A percentile compares a stretch with the other conserved stretches of the same genome.
Conservation (phyloP, 2,329 filamentous ascomycete species). For the Colletotrichum navitas region DNA sequence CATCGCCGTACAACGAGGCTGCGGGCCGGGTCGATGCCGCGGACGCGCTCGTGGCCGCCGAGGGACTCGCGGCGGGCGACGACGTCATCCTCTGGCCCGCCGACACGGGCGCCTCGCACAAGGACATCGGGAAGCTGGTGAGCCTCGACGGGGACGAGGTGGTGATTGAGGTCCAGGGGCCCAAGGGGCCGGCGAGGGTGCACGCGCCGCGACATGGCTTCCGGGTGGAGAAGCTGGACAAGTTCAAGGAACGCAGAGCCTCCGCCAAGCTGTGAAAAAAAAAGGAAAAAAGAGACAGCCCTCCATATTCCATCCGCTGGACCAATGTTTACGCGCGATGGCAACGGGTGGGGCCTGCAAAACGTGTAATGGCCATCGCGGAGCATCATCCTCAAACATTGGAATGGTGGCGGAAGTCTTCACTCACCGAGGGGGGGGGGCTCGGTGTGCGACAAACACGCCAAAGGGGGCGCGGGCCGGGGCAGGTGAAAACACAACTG, state of each 20-base stretch:
- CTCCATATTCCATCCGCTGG: background rate
- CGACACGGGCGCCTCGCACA: constrained; percentile 71
- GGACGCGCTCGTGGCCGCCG: constrained; percentile 61
- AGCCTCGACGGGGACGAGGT: constrained; percentile 66
- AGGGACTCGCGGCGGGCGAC: constrained; percentile 65
- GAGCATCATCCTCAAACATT: background rate
- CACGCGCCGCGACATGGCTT: constrained; percentile 74
- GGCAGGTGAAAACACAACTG: constrained; percentile 3
- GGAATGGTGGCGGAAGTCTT: constrained; percentile 1
- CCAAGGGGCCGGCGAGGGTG: constrained; percentile 61
- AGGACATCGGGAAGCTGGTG: constrained; percentile 69
- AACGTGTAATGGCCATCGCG: background rate
- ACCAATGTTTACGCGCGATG: background rate
- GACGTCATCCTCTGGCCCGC: constrained; percentile 71
- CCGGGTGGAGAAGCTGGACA: constrained; percentile 54
- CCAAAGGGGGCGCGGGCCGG: background rate
- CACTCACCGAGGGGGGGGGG: background rate
- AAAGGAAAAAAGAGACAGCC: background rate
- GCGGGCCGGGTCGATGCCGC: constrained; percentile 58
- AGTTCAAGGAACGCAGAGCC: constrained; percentile 21
- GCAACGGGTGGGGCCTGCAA: background rate
- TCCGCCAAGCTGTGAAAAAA: constrained; percentile 25
- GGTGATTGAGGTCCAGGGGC: constrained; percentile 65
- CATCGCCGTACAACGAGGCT: constrained; percentile 60
- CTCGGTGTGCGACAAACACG: constrained; percentile 1